Percentiles rank a stretch among this genome's conserved stretches.
Conservation (phyloP, 257 asterid species). For the Nicotiana paniculata region DNA sequence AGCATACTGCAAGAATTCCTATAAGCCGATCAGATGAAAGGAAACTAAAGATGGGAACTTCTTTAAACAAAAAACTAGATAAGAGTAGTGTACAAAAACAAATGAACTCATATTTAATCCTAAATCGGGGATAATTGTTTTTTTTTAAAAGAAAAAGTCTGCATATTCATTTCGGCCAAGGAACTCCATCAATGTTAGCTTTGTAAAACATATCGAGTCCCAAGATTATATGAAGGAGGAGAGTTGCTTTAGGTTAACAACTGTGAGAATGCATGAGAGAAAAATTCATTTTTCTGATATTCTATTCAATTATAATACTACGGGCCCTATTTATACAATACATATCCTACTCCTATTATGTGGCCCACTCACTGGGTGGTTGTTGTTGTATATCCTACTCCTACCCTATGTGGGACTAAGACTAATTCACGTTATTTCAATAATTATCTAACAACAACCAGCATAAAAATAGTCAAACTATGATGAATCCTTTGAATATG, state of each 20-base stretch:
- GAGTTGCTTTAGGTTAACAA: no score
- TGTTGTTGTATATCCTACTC: no score
- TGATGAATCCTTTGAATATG: background rate
- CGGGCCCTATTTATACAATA: no score
- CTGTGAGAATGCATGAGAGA: no score
- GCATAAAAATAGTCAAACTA: background rate
- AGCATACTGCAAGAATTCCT: background rate
- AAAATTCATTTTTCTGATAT: no score
- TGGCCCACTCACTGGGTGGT: no score
- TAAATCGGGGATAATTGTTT: background rate
- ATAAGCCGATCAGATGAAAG: background rate
- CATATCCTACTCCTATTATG: no score
- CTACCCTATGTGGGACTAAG: no score
- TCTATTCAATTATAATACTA: no score
- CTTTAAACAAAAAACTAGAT: background rate
- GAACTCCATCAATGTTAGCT: background rate
- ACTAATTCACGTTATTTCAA: no score
- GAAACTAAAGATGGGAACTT: background rate
- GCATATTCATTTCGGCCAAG: background rate
- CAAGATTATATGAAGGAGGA: background rate
- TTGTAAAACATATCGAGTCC: background rate
- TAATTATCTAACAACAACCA: background rate
- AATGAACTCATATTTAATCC: background rate
- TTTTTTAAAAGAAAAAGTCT: background rate
- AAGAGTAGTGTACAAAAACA: background rate